Conservation (phyloP, 306 rosid species). For the Sicyos baderoa region DNA sequence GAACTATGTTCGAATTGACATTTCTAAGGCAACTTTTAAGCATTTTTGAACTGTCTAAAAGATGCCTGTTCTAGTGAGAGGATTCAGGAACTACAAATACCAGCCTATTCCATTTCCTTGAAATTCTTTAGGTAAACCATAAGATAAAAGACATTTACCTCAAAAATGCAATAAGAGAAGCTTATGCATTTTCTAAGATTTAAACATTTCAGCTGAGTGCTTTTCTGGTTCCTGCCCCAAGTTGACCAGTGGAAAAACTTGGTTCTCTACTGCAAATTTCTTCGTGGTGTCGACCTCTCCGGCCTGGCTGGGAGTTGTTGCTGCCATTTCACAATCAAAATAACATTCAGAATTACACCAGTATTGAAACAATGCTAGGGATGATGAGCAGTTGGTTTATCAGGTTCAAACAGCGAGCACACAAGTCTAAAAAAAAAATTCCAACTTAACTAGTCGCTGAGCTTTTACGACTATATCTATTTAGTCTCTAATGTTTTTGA, state of each 20-base stretch:
- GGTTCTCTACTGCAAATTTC: slow-evolving; percentile 19
- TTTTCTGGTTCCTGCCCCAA: slow-evolving; percentile 10
- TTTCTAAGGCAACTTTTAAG: neutral
- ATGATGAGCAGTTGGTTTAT: neutral
- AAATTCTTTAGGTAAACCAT: neutral
- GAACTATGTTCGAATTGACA: too few species aligned
- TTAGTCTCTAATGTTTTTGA: neutral
- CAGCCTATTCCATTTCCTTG: slow-evolving; percentile 3
- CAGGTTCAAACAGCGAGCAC: neutral
- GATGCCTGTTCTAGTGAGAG: slow-evolving; percentile 12
- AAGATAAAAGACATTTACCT: slow-evolving; percentile 9
- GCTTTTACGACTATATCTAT: neutral
- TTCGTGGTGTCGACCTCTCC: slow-evolving; percentile 28
- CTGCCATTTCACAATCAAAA: slow-evolving; percentile 29
- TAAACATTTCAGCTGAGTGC: neutral
- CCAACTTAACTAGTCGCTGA: neutral
- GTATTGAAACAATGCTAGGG: neutral
- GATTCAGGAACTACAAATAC: slow-evolving; percentile 1
- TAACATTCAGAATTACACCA: slow-evolving; percentile 18
- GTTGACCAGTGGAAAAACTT: slow-evolving; percentile 18
- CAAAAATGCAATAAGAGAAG: slow-evolving; percentile 6
- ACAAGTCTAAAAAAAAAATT: neutral
- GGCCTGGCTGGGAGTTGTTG: slow-evolving; percentile 36
- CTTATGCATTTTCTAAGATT: neutral
- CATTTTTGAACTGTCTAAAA: too few species aligned